These are phyloP conservation scores for Berberis vulgaris DNA, from an alignment of 164 flowering plant genomes.

Conservation along the genomic window DNA sequence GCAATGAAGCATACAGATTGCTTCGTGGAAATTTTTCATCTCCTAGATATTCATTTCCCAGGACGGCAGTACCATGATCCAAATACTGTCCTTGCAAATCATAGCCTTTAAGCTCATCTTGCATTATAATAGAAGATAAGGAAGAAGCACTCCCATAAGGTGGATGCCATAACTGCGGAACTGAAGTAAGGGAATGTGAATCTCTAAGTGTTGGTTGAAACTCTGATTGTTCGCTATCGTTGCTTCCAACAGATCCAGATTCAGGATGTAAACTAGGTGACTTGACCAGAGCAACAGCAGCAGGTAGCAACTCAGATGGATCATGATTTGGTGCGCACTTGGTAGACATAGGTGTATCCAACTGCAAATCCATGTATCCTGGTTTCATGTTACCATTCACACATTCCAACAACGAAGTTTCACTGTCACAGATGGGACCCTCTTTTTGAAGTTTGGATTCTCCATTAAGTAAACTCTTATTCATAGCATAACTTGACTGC, in stretches of 20 bases:
- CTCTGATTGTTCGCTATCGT: slow-evolving; percentile 19
- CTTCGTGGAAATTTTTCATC: slow-evolving; percentile 12
- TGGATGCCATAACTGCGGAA: slow-evolving; percentile 16
- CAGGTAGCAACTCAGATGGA: slow-evolving; percentile 12
- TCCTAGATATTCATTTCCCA: slow-evolving; percentile 10
- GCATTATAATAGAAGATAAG: slow-evolving; percentile 14
- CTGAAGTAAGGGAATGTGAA: slow-evolving; percentile 10
- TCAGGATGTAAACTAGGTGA: slow-evolving; percentile 7
- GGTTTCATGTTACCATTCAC: slow-evolving; percentile 8
- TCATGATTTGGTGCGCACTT: slow-evolving; percentile 2
- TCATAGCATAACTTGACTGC: slow-evolving; percentile 13
- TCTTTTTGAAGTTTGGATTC: slow-evolving; percentile 11
- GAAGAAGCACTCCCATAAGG: slow-evolving; percentile 18
- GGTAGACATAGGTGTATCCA: slow-evolving; percentile 2
- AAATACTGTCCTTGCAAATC: slow-evolving; percentile 19
- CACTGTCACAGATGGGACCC: slow-evolving; percentile 7
- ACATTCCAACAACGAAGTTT: slow-evolving; percentile 5
- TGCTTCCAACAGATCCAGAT: slow-evolving; percentile 16
- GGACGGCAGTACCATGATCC: slow-evolving; percentile 9
- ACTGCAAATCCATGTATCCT: slow-evolving; percentile 10
- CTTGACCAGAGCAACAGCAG: slow-evolving; percentile 3
- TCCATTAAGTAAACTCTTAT: slow-evolving; percentile 11
- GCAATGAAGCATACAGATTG: slow-evolving; percentile 10
- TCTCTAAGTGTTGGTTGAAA: slow-evolving; percentile 17
- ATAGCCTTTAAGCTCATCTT: slow-evolving; percentile 16